These are phyloP conservation scores for Nicotiana sylvestris DNA, from an alignment of 257 asterid species.

Conservation along the genomic window DNA sequence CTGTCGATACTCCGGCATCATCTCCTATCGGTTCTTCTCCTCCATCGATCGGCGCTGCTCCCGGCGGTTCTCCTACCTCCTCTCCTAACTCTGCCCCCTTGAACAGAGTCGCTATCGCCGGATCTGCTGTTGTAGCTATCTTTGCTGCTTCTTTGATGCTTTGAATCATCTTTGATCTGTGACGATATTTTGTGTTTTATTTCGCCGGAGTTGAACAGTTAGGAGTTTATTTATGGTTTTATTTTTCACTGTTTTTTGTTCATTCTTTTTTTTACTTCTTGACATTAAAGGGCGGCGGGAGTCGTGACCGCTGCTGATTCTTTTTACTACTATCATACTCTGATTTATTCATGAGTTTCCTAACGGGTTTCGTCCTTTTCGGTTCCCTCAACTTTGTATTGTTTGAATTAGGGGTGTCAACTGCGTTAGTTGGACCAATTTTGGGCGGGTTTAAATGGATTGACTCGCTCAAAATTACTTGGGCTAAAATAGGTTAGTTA, in stretches of 20 bases:
- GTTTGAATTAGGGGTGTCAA: too few relatives aligned
- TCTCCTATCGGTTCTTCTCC: constrained; percentile 20
- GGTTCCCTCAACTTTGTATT: too few relatives aligned
- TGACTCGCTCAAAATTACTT: too few relatives aligned
- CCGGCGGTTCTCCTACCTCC: constrained; percentile 26
- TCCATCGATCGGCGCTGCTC: constrained; percentile 29
- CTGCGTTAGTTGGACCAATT: too few relatives aligned
- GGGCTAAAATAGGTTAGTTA: too few relatives aligned
- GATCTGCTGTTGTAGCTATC: constrained; percentile 41
- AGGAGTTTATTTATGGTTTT: background rate
- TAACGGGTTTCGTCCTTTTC: too few relatives aligned
- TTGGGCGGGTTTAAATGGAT: too few relatives aligned
- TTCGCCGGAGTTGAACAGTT: constrained; percentile 1
- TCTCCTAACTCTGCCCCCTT: constrained; percentile 35
- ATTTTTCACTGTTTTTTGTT: background rate
- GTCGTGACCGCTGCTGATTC: background rate
- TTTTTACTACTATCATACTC: background rate
- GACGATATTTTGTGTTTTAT: background rate
- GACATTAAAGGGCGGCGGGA: background rate
- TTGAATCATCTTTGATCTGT: constrained; percentile 25
- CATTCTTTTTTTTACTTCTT: background rate
- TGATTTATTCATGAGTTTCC: background rate
- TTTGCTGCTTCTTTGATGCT: constrained; percentile 38
- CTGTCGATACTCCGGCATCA: constrained; percentile 21
- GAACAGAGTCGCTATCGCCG: constrained; percentile 44